These are phyloP conservation scores for Papilionanthe hybrid DNA, from an alignment of 116 monocot genomes.

Conservation along the genomic window DNA sequence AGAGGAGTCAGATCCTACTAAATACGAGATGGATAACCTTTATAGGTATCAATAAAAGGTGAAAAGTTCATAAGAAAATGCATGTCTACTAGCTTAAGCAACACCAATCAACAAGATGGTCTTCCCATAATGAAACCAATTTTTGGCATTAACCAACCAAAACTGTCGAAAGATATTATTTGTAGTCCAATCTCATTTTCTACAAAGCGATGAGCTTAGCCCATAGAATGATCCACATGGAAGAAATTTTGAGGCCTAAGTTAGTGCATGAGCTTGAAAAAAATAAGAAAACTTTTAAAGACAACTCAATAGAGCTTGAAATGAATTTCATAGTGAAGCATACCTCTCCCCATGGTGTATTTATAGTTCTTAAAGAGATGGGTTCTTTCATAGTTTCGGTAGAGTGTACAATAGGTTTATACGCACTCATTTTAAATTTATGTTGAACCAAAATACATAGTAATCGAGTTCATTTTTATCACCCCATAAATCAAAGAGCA, in stretches of 20 bases:
- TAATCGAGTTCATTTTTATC: not conserved
- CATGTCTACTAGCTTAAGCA: not conserved
- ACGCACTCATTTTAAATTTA: not conserved
- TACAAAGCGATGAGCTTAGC: not conserved
- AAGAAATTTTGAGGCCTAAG: not conserved
- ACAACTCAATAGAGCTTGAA: not conserved
- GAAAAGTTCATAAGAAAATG: not conserved
- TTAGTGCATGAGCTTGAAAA: not conserved
- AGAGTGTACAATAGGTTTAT: not conserved
- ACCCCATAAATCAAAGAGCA: not conserved
- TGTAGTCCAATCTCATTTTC: not conserved
- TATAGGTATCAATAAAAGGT: not conserved
- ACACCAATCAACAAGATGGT: not conserved
- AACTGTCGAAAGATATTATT: not conserved
- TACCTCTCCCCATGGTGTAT: not conserved
- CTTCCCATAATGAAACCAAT: not conserved
- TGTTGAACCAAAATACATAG: not conserved
- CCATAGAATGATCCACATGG: not conserved
- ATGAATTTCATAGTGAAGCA: not conserved
- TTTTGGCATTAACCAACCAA: not conserved
- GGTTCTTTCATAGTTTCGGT: not conserved
- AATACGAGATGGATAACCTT: not conserved
- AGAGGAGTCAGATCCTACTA: not conserved
- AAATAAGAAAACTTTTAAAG: not conserved
- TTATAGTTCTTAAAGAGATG: not conserved